A percentile compares a stretch with the other conserved stretches of the same genome.
Conservation (phyloP, 139 green algal genomes). For the Micractinium sp. region DNA sequence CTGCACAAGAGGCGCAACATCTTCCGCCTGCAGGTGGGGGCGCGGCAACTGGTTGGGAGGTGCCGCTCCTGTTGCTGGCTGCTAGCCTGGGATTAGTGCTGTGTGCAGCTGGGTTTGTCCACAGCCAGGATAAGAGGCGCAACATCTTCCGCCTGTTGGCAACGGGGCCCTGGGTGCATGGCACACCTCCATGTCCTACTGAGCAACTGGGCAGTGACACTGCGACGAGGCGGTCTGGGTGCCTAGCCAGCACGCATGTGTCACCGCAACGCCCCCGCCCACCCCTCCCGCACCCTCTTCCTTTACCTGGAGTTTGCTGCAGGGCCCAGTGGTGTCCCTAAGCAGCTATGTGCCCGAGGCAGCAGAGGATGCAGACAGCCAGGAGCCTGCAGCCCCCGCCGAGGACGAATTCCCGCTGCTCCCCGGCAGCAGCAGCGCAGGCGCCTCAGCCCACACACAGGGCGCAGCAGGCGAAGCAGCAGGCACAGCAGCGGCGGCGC, state of each 20-base stretch:
- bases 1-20: constrained; percentile 43
- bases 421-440: constrained; percentile 2
- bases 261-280: too few species aligned
- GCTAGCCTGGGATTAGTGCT: too few species aligned
- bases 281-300: too few species aligned
- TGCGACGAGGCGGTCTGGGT: too few species aligned
- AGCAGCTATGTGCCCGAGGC: not conserved
- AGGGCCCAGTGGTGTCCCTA: constrained; percentile 25
- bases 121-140: constrained; percentile 21
- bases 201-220: too few species aligned
- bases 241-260: too few species aligned
- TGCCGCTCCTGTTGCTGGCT: too few species aligned
- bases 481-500: not conserved
- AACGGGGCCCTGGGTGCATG: too few species aligned
- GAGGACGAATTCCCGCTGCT: constrained; percentile 21
- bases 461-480: not conserved
- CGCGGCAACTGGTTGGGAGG: too few species aligned
- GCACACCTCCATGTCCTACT: too few species aligned
- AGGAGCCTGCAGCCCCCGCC: not conserved
- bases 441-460: not conserved
- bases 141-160: constrained; percentile 41
- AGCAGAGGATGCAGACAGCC: not conserved
- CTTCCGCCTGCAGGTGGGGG: constrained; percentile 18
- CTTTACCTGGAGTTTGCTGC: too few species aligned
- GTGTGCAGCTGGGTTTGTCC: too few species aligned